These are phyloP conservation scores for Xerocomellus chrysenteron DNA, from an alignment of 768 basidiomycete species.

Conservation along the genomic window DNA sequence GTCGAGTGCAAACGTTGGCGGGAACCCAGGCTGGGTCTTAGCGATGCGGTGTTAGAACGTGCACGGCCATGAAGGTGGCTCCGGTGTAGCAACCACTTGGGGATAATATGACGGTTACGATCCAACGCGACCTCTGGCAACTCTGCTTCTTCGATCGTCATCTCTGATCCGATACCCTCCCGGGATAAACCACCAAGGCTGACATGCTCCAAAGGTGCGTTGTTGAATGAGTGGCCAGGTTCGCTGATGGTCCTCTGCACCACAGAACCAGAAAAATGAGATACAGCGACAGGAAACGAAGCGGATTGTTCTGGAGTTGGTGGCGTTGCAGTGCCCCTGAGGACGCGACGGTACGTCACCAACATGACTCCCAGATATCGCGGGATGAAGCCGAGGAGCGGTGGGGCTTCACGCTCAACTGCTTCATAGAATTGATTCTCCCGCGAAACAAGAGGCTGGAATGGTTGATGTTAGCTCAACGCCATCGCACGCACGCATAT, in stretches of 20 bases:
- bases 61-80: slow-evolving; percentile 47
- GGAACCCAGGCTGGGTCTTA: slow-evolving; percentile 26
- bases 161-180: slow-evolving; percentile 42
- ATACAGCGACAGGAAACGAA: slow-evolving; percentile 17
- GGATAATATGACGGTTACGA: slow-evolving; percentile 93
- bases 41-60: slow-evolving; percentile 42
- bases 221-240: slow-evolving; percentile 9
- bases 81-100: slow-evolving; percentile 80
- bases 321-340: slow-evolving; percentile 37
- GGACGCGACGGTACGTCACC: slow-evolving; percentile 87
- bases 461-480: slow-evolving; percentile 13
- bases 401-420: slow-evolving; percentile 91
- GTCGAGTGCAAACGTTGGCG: slow-evolving; percentile 40
- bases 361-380: slow-evolving; percentile 98
- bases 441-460: slow-evolving; percentile 89
- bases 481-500: background rate
- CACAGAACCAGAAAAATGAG: slow-evolving; percentile 27
- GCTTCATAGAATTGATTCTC: slow-evolving; percentile 99
- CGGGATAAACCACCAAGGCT: slow-evolving; percentile 15
- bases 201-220: background rate
- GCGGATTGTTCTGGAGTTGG: slow-evolving; percentile 16
- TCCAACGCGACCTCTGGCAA: slow-evolving; percentile 94
- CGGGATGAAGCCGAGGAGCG: slow-evolving; percentile 91
- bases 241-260: slow-evolving; percentile 31
- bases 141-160: slow-evolving; percentile 65